These are phyloP conservation scores for Hydnomerulius pinastri DNA, from an alignment of 768 basidiomycete genomes.

Conservation along the genomic window DNA sequence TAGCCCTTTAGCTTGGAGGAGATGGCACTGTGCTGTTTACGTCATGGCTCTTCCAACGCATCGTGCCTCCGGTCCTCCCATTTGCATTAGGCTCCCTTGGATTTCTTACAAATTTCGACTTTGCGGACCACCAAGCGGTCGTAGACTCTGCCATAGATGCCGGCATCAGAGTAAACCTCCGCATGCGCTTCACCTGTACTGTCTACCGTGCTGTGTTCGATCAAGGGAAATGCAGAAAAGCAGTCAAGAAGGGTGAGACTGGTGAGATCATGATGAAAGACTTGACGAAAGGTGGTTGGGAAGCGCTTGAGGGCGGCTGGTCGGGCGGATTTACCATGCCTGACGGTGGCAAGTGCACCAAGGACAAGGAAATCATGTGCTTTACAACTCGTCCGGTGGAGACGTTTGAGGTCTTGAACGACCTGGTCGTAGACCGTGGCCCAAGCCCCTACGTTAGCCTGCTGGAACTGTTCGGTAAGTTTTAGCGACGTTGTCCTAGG, in stretches of 20 bases:
- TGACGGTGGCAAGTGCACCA: constrained; percentile 51
- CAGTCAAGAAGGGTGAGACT: constrained; percentile 90
- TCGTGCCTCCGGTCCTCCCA: constrained; percentile 97
- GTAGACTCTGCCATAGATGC: constrained; percentile 88
- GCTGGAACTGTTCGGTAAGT: constrained; percentile 92
- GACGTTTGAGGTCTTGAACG: constrained; percentile 95
- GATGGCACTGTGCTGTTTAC: constrained; percentile 99
- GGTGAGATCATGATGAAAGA: constrained; percentile 98
- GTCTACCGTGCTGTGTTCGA: constrained; percentile 91
- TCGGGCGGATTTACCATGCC: constrained; percentile 42
- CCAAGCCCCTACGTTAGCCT: constrained; percentile 97
- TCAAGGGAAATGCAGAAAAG: constrained; percentile 67
- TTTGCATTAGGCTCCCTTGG: constrained; percentile 97
- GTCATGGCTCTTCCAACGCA: constrained; percentile 97
- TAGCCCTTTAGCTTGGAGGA: constrained; percentile 76
- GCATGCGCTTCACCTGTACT: constrained; percentile 99
- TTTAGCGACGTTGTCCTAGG: not conserved
- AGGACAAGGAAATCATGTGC: constrained; percentile 98
- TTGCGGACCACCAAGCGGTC: constrained; percentile 79
- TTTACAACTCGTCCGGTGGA: constrained; percentile 94
- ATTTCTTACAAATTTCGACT: constrained; percentile 97
- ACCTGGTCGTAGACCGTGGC: constrained; percentile 96
- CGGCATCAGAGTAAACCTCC: constrained; percentile 94
- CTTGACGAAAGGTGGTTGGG: constrained; percentile 90
- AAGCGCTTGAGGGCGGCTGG: constrained; percentile 87